A percentile compares a stretch with the other conserved stretches of the same genome.
These are phyloP conservation scores for Vitis hybrid DNA, from an alignment of 177 flowering plant species.

Conservation along the genomic window DNA sequence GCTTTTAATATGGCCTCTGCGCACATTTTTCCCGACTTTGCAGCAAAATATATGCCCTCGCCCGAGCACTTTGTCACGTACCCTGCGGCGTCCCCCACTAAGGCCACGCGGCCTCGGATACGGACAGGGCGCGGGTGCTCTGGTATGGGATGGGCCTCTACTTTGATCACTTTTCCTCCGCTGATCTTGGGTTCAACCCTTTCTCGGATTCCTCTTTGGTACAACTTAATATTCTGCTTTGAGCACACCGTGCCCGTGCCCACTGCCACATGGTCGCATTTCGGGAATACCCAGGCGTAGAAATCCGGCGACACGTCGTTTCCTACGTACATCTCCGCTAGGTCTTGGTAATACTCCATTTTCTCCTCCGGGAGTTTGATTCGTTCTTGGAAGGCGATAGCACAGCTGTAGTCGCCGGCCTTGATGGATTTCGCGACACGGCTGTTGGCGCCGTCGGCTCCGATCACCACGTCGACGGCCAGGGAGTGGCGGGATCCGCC, in stretches of 20 bases:
- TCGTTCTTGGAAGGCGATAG: slow-evolving; percentile 82
- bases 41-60: slow-evolving; percentile 86
- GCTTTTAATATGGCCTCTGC: slow-evolving; percentile 71
- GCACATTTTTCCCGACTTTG: slow-evolving; percentile 79
- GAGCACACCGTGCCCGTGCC: slow-evolving; percentile 77
- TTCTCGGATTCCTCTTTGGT: slow-evolving; percentile 52
- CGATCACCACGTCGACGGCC: slow-evolving; percentile 83
- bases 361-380: slow-evolving; percentile 68
- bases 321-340: slow-evolving; percentile 86
- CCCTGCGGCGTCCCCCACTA: slow-evolving; percentile 87
- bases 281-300: slow-evolving; percentile 88
- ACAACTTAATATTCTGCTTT: slow-evolving; percentile 58
- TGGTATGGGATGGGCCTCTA: slow-evolving; percentile 92
- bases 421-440: slow-evolving; percentile 69
- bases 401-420: slow-evolving; percentile 76
- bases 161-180: slow-evolving; percentile 77
- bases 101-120: slow-evolving; percentile 58
- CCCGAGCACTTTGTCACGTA: slow-evolving; percentile 88
- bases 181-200: slow-evolving; percentile 57
- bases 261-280: slow-evolving; percentile 87
- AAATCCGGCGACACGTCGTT: slow-evolving; percentile 87
- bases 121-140: slow-evolving; percentile 76
- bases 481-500: slow-evolving; percentile 29
- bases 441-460: slow-evolving; percentile 90
- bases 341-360: slow-evolving; percentile 66